phyloP scores from a whole-genome alignment of 2,329 filamentous ascomycete species.

The Penicillium sp. region DNA sequence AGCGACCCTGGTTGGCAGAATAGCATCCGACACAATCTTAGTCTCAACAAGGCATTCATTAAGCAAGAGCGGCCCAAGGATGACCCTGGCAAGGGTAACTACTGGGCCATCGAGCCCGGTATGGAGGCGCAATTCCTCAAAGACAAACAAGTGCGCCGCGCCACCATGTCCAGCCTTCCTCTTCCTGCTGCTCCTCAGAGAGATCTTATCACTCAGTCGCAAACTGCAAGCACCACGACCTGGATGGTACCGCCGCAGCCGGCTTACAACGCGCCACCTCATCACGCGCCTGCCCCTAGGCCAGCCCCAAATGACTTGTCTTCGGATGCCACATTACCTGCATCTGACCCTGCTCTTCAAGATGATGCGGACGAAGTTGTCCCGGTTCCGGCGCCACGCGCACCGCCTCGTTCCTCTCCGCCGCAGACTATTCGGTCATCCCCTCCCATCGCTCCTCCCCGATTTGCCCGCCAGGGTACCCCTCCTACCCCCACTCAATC shows the following conservation, averaged over 20 bases:
- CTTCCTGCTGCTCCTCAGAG: constrained; percentile 34
- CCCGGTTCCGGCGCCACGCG: constrained; percentile 23
- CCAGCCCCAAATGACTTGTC: constrained; percentile 56
- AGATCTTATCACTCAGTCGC: constrained; percentile 28
- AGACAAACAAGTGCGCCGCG: constrained; percentile 64
- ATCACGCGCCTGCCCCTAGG: constrained; percentile 21
- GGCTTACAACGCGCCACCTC: constrained; percentile 17
- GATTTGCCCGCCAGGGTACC: constrained; percentile 63
- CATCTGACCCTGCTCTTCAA: constrained; percentile 63
- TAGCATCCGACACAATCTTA: constrained; percentile 96
- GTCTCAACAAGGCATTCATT: constrained; percentile 92
- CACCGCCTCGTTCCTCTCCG: constrained; percentile 46
- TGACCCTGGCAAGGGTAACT: constrained; percentile 95
- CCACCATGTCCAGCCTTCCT: constrained; percentile 46
- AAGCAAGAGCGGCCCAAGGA: constrained; percentile 96
- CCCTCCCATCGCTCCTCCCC: constrained; percentile 69
- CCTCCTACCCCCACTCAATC: constrained; percentile 66
- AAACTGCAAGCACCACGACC: constrained; percentile 32
- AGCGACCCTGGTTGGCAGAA: constrained; percentile 95
- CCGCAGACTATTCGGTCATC: constrained; percentile 74
- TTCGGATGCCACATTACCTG: constrained; percentile 73
- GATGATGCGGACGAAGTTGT: constrained; percentile 53
- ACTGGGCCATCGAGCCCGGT: constrained; percentile 90
- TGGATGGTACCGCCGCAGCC: constrained; percentile 36
- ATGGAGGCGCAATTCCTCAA: constrained; percentile 88